Evolutionary conservation across 306 rosid genomes (phyloP).

Genomic region (Rubus parviflorus): DNA sequence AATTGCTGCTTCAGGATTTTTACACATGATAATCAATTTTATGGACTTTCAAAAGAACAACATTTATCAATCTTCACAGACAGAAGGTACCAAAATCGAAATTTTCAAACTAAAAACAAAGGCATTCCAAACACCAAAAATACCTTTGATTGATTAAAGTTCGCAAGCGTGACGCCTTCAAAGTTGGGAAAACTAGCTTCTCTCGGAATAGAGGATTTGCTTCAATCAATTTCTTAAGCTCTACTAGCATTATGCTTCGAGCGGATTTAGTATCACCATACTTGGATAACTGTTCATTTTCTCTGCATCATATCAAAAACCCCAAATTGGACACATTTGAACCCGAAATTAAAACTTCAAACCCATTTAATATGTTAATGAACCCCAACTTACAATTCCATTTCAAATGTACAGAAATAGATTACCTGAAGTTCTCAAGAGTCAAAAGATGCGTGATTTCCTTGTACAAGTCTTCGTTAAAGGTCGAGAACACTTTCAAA

Average conservation of each 20-base stretch:
- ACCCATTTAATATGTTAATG: background rate
- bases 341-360: background rate
- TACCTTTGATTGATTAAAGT: constrained; percentile 33
- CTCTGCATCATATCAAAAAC: constrained; percentile 20
- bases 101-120: background rate
- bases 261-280: constrained; percentile 31
- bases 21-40: background rate
- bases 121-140: background rate
- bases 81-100: background rate
- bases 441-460: constrained; percentile 28
- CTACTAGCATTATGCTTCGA: constrained; percentile 27
- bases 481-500: constrained; percentile 23
- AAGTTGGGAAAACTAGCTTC: constrained; percentile 27
- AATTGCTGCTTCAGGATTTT: background rate
- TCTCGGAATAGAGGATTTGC: constrained; percentile 29
- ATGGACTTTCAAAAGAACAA: background rate
- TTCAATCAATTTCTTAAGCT: constrained; percentile 29
- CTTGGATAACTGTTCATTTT: constrained; percentile 29
- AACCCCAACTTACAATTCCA: background rate
- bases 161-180: constrained; percentile 22
- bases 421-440: constrained; percentile 29
- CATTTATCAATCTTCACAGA: background rate
- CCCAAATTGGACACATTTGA: background rate
- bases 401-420: background rate
- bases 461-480: constrained; percentile 28